Base-by-base conservation (phyloP, 1,284 basidiomycete genomes). In the Ustilago sp. region DNA sequence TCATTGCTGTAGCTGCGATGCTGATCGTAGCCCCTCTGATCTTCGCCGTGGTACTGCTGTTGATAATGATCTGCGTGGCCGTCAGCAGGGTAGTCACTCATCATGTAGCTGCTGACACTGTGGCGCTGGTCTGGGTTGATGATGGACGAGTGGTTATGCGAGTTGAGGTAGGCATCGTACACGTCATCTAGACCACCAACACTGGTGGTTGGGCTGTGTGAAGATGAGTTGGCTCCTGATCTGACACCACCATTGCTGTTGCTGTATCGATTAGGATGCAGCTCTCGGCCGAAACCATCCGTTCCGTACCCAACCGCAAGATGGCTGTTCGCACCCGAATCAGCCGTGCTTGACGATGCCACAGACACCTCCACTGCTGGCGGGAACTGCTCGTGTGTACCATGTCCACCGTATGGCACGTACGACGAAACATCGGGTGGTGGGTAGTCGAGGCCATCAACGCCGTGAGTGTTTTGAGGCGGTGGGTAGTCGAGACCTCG, bases 151-250 rank as follows among this genome's bases (percentile, higher is more conserved):
- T 70, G 71, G 12, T 28, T 54, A 38, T 39, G 45, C 43, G 71
- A 71, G 38, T 69, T 63, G 54, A 74, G 59, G 56, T 78, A 78
- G 13, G 75, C 75, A 53, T 74, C 75, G 56, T 78, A 78, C 9
- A 78, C 59, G 38, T 78, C 75, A n/a, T 78, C 75, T 45, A 70
- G 50, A 7, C 63, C 68, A 8, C 50, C 45, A 0, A 58, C 57
- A 61, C 70, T 69, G 13, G 65, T 61, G 48, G 39, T 57, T 1
- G 66, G 56, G 35, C 68, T 72, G 36, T 63, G 65, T 5, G 51
- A 36, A 1, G 62, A 62, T 36, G 72, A 74, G 51, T 62, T 66
- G 50, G 39, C 59, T 31, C 56, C 63, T 3, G 64, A 63, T 12
- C 67, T 59, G 8, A 39, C 59, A 13, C 59, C 67, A 38, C 63